Percentiles rank a stretch among this genome's conserved stretches.
These are phyloP conservation scores for Ormosia emarginata DNA, from an alignment of 306 rosid genomes.

Conservation along the genomic window DNA sequence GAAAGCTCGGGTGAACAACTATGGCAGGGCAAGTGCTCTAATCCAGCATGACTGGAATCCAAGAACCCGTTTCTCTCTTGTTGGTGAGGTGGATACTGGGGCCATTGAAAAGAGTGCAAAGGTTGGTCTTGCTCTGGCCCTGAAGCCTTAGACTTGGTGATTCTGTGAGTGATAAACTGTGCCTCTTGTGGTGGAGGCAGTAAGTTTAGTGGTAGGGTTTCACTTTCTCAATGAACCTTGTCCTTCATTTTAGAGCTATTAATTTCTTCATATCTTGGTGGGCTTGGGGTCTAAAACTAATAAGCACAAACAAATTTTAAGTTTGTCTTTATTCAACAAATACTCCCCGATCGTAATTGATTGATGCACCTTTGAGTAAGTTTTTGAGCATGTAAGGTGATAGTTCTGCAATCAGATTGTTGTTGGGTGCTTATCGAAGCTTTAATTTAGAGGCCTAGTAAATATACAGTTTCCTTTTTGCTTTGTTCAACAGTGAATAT, in stretches of 20 bases:
- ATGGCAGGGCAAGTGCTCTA: conserved; percentile 73
- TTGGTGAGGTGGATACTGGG: conserved; percentile 83
- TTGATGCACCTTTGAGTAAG: conserved; percentile 22
- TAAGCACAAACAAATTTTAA: conserved; percentile 41
- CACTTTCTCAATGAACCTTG: conserved; percentile 38
- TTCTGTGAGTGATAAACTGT: conserved; percentile 12
- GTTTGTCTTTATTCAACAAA: conserved; percentile 1
- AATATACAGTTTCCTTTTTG: not conserved
- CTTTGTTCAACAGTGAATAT: not conserved
- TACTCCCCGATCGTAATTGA: conserved; percentile 1
- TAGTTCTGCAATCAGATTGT: conserved; percentile 5
- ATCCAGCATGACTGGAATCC: conserved; percentile 93
- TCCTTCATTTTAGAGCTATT: conserved; percentile 34
- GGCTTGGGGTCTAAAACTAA: conserved; percentile 60
- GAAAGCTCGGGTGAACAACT: conserved; percentile 88
- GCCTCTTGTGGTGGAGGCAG: conserved; percentile 32
- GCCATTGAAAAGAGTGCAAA: conserved; percentile 87
- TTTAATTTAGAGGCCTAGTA: not conserved
- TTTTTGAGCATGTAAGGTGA: conserved; percentile 31
- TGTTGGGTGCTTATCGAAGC: not conserved
- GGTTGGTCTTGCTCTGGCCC: conserved; percentile 82
- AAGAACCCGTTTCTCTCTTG: conserved; percentile 67
- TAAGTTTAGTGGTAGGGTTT: conserved; percentile 33
- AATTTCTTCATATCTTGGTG: conserved; percentile 48
- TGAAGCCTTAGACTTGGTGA: conserved; percentile 58